A percentile compares a stretch with the other conserved stretches of the same genome.
These are phyloP conservation scores for Rosa lucieae DNA, from an alignment of 306 rosid genomes.

Conservation along the genomic window DNA sequence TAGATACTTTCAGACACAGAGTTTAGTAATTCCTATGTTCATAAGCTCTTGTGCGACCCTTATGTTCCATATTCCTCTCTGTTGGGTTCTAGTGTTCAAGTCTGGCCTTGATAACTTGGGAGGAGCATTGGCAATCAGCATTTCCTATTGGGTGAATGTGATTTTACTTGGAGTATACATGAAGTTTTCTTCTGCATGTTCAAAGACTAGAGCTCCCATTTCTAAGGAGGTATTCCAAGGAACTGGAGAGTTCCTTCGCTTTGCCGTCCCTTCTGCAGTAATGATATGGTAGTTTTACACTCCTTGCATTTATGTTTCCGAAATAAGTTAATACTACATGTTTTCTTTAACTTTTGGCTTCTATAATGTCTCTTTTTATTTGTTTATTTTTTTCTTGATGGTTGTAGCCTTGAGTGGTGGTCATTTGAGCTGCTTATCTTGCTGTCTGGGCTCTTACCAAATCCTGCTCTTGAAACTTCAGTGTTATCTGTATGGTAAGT, in stretches of 20 bases:
- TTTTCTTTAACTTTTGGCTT: background rate
- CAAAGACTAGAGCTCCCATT: conserved; percentile 44
- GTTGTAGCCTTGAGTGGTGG: conserved; percentile 66
- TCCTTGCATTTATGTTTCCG: background rate
- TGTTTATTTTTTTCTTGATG: background rate
- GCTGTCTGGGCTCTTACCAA: conserved; percentile 72
- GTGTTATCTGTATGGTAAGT: conserved; percentile 73
- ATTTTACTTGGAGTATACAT: conserved; percentile 53
- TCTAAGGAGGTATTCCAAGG: conserved; percentile 55
- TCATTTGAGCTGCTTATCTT: conserved; percentile 60
- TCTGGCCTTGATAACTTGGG: conserved; percentile 49
- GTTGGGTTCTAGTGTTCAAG: conserved; percentile 73
- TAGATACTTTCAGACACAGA: conserved; percentile 67
- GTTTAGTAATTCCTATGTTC: conserved; percentile 60
- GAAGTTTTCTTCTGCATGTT: conserved; percentile 44
- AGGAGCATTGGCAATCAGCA: conserved; percentile 67
- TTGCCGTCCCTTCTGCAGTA: conserved; percentile 68
- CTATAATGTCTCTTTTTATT: background rate
- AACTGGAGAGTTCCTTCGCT: conserved; percentile 57
- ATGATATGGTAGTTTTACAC: conserved; percentile 58
- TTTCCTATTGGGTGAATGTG: conserved; percentile 70
- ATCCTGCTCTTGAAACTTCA: conserved; percentile 83
- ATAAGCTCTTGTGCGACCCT: conserved; percentile 43
- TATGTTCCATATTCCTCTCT: conserved; percentile 50
- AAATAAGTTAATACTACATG: background rate